Base-by-base conservation (phyloP, 2,329 filamentous ascomycete species). In the Botrytis aclada region DNA sequence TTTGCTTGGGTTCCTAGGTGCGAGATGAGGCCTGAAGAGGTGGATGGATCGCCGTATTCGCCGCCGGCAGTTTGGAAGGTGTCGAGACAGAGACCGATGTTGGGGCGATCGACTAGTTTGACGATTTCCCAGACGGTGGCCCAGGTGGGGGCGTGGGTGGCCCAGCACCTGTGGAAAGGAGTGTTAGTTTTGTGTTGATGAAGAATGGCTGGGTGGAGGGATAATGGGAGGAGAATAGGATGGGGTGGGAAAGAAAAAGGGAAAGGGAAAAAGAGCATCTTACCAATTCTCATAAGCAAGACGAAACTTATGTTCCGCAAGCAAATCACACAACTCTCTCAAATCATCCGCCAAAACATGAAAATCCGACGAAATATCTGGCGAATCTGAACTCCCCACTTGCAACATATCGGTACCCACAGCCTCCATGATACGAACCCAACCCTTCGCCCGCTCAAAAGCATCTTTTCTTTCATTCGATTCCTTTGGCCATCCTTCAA, bases 211-310 rank as follows among this genome's bases (percentile, higher is more conserved):
- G 20, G 34, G n/a, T n/a, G n/a, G n/a, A n/a, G n/a, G n/a, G n/a
- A n/a, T n/a, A n/a, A n/a, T n/a, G n/a, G 34, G 34, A 34, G 34
- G 4, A 34, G 37, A 39, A 39, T 39, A 8, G 37, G 10, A 45
- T 32, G 9, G 25, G 20, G 18, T 51, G 32, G 7, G 25, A 64
- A 10, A 25, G 6, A 16, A 25, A 20, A n/a, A n/a, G 12, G n/a
- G n/a, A n/a, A 4, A 18, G 22, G 20, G 14, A 34, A 25, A 4
- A 22, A 12, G 54, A 3, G 10, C 12, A 20, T 66, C 7, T 54
- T 56, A 71, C 70, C 92, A 94, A 79, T 94, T 94, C 82, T 95
- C 92, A 77, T 94, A 95, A 0, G 92, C 91, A 29, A 95, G 82
- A 10, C 87, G 85, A 79, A 89, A 88, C 0, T 85, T 85, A 64